Evolutionary conservation across 768 basidiomycete species (phyloP).

Genomic region (Leccinum incarnatum): DNA sequence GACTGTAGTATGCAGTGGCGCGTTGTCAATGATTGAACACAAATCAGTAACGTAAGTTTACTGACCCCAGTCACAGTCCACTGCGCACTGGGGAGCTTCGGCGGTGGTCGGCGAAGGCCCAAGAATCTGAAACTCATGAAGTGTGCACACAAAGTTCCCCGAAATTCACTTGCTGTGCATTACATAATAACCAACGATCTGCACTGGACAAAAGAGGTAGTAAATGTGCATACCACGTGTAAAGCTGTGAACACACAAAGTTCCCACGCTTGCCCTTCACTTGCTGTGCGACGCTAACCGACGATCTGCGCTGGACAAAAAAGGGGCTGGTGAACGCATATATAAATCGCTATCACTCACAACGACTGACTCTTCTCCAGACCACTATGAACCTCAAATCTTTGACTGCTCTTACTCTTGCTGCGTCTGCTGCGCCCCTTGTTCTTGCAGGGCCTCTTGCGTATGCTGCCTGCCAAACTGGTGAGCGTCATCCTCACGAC

Average conservation of each 20-base stretch:
- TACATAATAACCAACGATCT: too few species aligned
- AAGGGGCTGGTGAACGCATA: not conserved
- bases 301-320: conserved; percentile 3
- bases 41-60: too few species aligned
- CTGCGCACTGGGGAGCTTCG: too few species aligned
- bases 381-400: conserved; percentile 28
- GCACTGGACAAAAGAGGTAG: too few species aligned
- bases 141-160: too few species aligned
- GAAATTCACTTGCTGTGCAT: too few species aligned
- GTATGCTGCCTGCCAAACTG: conserved; percentile 28
- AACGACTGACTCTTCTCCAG: not conserved
- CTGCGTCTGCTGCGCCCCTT: conserved; percentile 8
- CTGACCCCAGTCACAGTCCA: too few species aligned
- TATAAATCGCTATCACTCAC: conserved; percentile 1
- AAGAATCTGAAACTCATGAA: too few species aligned
- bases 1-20: too few species aligned
- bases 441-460: conserved; percentile 17
- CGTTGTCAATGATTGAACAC: too few species aligned
- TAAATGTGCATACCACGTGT: not conserved
- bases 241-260: not conserved
- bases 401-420: conserved; percentile 17
- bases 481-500: not conserved
- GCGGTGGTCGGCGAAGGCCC: too few species aligned
- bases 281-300: not conserved
- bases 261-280: not conserved